These are phyloP conservation scores for Athelia psychrophila DNA, from an alignment of 1,284 basidiomycete species.

Conservation along the genomic window DNA sequence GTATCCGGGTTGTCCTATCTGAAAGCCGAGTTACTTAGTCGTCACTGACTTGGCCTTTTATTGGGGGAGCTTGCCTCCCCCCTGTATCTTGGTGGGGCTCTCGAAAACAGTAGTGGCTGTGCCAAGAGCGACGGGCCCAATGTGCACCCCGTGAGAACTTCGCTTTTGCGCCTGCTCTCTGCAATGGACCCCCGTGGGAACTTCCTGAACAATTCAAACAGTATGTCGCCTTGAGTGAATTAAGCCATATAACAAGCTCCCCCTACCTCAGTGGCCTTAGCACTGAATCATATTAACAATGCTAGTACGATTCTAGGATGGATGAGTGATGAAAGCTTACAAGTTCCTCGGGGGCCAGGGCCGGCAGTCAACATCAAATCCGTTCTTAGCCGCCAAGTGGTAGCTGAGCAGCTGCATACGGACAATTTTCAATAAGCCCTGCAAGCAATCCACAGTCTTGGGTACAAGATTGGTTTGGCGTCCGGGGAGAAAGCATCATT, in stretches of 20 bases:
- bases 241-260: too few relatives aligned
- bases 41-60: slow-evolving; percentile 81
- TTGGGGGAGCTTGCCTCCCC: too few relatives aligned
- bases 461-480: slow-evolving; percentile 89
- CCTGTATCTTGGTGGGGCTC: too few relatives aligned
- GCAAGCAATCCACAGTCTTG: slow-evolving; percentile 91
- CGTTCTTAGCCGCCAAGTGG: slow-evolving; percentile 93
- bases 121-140: too few relatives aligned
- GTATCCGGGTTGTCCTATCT: too few relatives aligned
- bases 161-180: too few relatives aligned
- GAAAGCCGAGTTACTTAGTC: slow-evolving; percentile 60
- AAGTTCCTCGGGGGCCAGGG: slow-evolving; percentile 97
- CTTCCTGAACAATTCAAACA: too few relatives aligned
- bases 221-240: too few relatives aligned
- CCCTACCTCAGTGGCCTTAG: too few relatives aligned
- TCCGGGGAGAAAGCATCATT: slow-evolving; percentile 79
- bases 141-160: too few relatives aligned
- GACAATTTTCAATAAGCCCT: slow-evolving; percentile 96
- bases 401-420: slow-evolving; percentile 96
- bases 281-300: slow-evolving; percentile 11
- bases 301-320: slow-evolving; percentile 1
- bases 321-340: slow-evolving; percentile 39
- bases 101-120: too few relatives aligned
- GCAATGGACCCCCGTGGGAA: too few relatives aligned
- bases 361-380: slow-evolving; percentile 99